Evolutionary conservation across 495 filamentous ascomycete genomes (phyloP).

Genomic region (Penicillium manginii): DNA sequence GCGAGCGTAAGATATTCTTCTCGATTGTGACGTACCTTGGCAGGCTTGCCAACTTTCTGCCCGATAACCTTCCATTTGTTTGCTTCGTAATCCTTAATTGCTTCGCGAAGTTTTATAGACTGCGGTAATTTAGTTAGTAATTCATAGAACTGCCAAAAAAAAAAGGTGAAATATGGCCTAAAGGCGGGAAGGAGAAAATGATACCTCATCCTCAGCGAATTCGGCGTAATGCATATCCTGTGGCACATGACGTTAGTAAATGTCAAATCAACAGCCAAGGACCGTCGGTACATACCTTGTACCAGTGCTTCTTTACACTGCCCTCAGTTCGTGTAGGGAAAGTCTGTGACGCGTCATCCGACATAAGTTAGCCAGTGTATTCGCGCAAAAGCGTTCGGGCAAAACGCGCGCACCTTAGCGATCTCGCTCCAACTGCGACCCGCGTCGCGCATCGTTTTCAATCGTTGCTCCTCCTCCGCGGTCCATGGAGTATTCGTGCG

Average conservation of each 20-base stretch:
- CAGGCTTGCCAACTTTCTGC: slow-evolving; percentile 94
- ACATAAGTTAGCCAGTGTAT: slow-evolving; percentile 18
- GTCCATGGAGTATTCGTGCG: slow-evolving; percentile 98
- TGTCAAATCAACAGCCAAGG: not conserved
- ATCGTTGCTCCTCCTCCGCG: slow-evolving; percentile 84
- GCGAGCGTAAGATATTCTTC: slow-evolving; percentile 8
- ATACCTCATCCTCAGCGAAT: slow-evolving; percentile 96
- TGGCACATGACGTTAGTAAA: slow-evolving; percentile 29
- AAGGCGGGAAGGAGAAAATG: slow-evolving; percentile 24
- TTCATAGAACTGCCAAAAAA: not conserved
- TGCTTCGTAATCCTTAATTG: slow-evolving; percentile 97
- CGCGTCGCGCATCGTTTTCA: slow-evolving; percentile 92
- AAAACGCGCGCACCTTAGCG: slow-evolving; percentile 69
- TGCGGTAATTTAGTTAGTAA: slow-evolving; percentile 44
- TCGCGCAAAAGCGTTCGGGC: not conserved
- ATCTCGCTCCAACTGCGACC: slow-evolving; percentile 97
- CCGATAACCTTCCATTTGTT: slow-evolving; percentile 99
- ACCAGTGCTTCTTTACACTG: slow-evolving; percentile 99
- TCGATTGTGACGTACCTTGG: slow-evolving; percentile 66
- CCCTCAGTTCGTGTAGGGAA: slow-evolving; percentile 94
- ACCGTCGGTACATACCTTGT: slow-evolving; percentile 68
- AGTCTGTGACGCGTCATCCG: slow-evolving; percentile 57
- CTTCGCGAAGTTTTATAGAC: slow-evolving; percentile 83
- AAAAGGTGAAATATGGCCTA: not conserved
- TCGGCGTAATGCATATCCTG: slow-evolving; percentile 99